phyloP scores from a whole-genome alignment of 805 yeast genomes.

The Saturnispora sekii region DNA sequence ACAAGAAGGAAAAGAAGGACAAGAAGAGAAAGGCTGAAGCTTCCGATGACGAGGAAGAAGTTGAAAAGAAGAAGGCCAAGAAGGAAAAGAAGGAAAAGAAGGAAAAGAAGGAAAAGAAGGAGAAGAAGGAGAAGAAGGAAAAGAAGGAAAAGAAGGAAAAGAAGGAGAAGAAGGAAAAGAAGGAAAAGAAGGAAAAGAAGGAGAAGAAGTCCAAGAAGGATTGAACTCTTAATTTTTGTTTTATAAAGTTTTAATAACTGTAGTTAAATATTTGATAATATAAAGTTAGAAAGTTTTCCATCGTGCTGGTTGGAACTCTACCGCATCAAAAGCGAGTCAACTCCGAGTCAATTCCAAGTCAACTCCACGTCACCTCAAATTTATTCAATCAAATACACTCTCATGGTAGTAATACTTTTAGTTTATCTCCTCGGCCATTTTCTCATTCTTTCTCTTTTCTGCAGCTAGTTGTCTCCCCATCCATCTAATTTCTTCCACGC shows the following conservation, averaged over 20 bases:
- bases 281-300: neutral
- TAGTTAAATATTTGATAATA: conserved; percentile 1
- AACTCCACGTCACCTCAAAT: too few relatives aligned
- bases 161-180: conserved; percentile 11
- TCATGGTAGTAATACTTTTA: too few relatives aligned
- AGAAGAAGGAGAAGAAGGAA: conserved; percentile 9
- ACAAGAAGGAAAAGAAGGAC: conserved; percentile 34
- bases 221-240: neutral
- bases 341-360: too few relatives aligned
- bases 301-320: too few relatives aligned
- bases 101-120: conserved; percentile 35
- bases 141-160: conserved; percentile 9
- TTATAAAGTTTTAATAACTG: neutral
- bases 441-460: too few relatives aligned
- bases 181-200: conserved; percentile 13
- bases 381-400: too few relatives aligned
- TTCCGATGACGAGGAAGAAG: conserved; percentile 39
- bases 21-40: conserved; percentile 33
- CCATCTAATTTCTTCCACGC: too few relatives aligned
- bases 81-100: conserved; percentile 40
- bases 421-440: too few relatives aligned
- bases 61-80: conserved; percentile 43
- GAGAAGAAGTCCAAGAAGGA: conserved; percentile 22
- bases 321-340: too few relatives aligned
- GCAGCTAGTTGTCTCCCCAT: too few relatives aligned